These are phyloP conservation scores for Lactarius akahatsu DNA, from an alignment of 768 basidiomycete genomes.

Conservation along the genomic window DNA sequence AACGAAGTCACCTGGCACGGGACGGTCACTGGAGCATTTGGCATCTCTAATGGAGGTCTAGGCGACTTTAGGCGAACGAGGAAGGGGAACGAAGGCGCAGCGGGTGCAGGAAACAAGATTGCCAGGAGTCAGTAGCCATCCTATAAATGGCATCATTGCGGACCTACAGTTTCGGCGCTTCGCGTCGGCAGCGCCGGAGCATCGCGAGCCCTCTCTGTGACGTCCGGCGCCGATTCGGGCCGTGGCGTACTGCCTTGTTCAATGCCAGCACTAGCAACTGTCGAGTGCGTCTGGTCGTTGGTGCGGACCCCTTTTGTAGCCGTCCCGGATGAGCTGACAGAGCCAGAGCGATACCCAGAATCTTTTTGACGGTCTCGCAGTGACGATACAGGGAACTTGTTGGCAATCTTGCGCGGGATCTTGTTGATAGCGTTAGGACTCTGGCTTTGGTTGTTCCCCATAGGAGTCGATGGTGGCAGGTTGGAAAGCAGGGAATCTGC, in stretches of 20 bases:
- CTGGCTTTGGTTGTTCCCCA: constrained; percentile 28
- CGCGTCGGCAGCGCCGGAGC: constrained; percentile 15
- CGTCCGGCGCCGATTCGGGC: constrained; percentile 22
- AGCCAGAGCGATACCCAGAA: constrained; percentile 25
- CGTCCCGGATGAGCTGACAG: constrained; percentile 21
- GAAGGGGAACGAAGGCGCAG: not conserved
- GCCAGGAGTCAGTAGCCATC: not conserved
- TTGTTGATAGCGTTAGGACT: constrained; percentile 3
- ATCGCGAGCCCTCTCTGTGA: not conserved
- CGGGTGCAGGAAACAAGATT: not conserved
- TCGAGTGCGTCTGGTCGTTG: constrained; percentile 3
- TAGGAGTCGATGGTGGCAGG: constrained; percentile 24
- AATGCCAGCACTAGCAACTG: constrained; percentile 2
- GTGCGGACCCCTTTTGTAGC: constrained; percentile 11
- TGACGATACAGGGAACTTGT: constrained; percentile 2
- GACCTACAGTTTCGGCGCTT: constrained; percentile 21
- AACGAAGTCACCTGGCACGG: constrained; percentile 44
- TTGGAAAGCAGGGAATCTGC: not conserved
- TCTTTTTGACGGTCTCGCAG: constrained; percentile 19
- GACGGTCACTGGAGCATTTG: constrained; percentile 40
- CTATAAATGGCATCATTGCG: constrained; percentile 13
- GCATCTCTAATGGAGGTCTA: constrained; percentile 31
- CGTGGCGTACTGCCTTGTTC: constrained; percentile 6
- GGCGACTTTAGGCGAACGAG: not conserved
- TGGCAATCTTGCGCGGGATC: constrained; percentile 11